Evolutionary conservation across 1,139 yeast species (phyloP), one percentile per base, ranked within the genome.

Genomic region (Debaryomyces subglobosus): DNA sequence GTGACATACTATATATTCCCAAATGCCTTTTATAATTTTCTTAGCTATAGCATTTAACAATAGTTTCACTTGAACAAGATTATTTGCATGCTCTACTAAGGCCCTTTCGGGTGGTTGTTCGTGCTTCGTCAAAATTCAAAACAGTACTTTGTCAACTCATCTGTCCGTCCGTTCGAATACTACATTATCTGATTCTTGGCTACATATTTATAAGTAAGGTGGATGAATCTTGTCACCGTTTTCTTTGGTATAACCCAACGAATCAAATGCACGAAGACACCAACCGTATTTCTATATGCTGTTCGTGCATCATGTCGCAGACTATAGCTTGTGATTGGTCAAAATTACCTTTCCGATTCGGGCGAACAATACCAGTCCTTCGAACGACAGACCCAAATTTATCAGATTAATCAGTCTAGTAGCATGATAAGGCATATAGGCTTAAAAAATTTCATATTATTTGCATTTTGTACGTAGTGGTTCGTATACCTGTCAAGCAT

Each of bases 151-250:
- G n/a, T n/a, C n/a, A n/a, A n/a, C 13, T 9, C 24, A 35, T 10
- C 21, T 10, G 13, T 20, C 25, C 15, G 24, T 20, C 8, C 5
- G 1, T 20, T 2, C n/a, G n/a, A 18, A 18, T 18, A 3, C 10
- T 21, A 35, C 38, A 35, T 35, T 35, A 35, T 35, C 38, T 12
- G 38, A 35, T 35, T 35, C 38, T 35, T 35, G 38, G 38, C 38
- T 35, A 35, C 38, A 35, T 35, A 20, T 32, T 21, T 16, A 4
- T 2, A 15, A 32, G 20, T 27, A 27, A 27, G 7, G 30, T 21
- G 24, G 6, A 21, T 21, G 13, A 13, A 27, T 27, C 12, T 27
- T 27, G 30, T 12, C 30, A 27, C 30, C 13, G 13, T 6, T 3
- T n/a, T 12, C 3, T 27, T 27, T 27, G 30, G 5, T 27, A 27